These are phyloP conservation scores for Paramecium caudatum DNA, from an alignment of 73 alveolate species.

Conservation along the genomic window DNA sequence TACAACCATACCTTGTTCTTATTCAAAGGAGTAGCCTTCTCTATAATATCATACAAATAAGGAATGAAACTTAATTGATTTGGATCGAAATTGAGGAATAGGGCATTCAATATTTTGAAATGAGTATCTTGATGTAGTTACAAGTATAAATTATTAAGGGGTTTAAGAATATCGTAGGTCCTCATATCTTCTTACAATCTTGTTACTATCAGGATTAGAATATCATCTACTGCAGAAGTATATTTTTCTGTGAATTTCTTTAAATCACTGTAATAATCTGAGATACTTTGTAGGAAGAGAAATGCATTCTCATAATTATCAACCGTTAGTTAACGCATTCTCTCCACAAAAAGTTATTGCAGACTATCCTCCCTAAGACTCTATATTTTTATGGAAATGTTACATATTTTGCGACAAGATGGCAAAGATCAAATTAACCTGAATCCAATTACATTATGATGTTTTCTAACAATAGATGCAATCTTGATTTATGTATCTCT, in stretches of 20 bases:
- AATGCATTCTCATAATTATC: slow-evolving; percentile 1
- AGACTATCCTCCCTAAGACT: background rate
- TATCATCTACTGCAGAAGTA: background rate
- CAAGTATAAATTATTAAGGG: background rate
- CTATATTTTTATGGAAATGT: background rate
- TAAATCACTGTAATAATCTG: background rate
- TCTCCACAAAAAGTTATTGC: background rate
- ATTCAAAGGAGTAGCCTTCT: background rate
- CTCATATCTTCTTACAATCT: background rate
- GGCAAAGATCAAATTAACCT: background rate
- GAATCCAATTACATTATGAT: slow-evolving; percentile 18
- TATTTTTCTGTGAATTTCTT: background rate
- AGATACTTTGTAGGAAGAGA: background rate
- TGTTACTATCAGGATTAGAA: background rate
- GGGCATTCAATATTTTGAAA: background rate
- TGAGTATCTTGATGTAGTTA: background rate
- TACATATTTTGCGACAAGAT: slow-evolving; percentile 40
- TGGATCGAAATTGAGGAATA: slow-evolving; percentile 28
- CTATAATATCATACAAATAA: slow-evolving; percentile 31
- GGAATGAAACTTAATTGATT: slow-evolving; percentile 32
- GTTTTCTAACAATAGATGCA: background rate
- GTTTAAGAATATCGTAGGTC: background rate
- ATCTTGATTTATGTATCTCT: slow-evolving; percentile 37
- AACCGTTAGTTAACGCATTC: background rate
- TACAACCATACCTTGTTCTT: slow-evolving; percentile 12